Conservation (phyloP, 1,284 basidiomycete species). For the Pseudozyma tsukubaensis region DNA sequence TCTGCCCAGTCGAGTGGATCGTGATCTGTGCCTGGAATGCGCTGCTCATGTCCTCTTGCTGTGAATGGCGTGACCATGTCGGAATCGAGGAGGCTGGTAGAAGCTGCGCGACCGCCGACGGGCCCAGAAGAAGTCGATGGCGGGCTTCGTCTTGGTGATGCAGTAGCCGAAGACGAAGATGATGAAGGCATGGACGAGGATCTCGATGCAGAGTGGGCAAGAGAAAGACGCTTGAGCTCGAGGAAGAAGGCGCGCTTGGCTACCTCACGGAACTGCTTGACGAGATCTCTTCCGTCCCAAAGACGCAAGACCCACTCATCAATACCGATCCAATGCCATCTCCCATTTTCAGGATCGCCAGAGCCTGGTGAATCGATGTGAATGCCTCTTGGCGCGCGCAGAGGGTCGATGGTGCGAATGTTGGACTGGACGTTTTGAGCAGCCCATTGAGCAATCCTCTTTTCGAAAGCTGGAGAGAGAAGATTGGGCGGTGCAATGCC, state of each 20-base stretch:
- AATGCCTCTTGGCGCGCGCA: conserved; percentile 42
- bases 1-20: conserved; percentile 55
- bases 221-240: conserved; percentile 46
- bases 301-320: conserved; percentile 56
- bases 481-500: conserved; percentile 41
- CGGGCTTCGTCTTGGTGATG: conserved; percentile 18
- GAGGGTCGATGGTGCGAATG: conserved; percentile 43
- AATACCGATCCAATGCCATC: conserved; percentile 51
- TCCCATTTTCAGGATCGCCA: conserved; percentile 36
- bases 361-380: conserved; percentile 51
- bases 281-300: conserved; percentile 50
- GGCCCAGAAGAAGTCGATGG: conserved; percentile 10
- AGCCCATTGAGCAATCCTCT: conserved; percentile 47
- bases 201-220: conserved; percentile 15
- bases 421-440: conserved; percentile 53
- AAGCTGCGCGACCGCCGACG: background rate
- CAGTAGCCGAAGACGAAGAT: conserved; percentile 9
- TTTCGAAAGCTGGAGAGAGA: conserved; percentile 48
- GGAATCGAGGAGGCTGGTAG: conserved; percentile 23
- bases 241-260: conserved; percentile 48
- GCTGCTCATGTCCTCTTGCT: conserved; percentile 20
- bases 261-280: conserved; percentile 46
- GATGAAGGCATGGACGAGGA: conserved; percentile 27
- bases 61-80: conserved; percentile 42
- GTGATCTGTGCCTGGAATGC: conserved; percentile 37